Conservation (phyloP, 2,329 filamentous ascomycete species). For the Curvularia spicifera region DNA sequence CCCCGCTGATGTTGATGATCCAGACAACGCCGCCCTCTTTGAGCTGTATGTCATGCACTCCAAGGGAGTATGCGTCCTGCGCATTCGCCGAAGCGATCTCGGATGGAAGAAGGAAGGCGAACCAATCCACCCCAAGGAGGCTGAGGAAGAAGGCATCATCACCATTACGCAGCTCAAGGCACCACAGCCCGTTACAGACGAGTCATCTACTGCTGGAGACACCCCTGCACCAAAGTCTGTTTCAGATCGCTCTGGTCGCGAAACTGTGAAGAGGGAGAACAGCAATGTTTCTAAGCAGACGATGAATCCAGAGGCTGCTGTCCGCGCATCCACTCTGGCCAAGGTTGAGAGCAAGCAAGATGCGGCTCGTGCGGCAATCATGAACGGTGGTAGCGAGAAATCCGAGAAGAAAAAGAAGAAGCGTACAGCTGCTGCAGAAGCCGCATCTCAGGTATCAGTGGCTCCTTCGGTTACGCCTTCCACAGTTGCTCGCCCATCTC, state of each 20-base stretch:
- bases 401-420: constrained; percentile 71
- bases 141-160: constrained; percentile 74
- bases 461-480: constrained; percentile 16
- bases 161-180: constrained; percentile 70
- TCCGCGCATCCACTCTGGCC: constrained; percentile 50
- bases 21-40: constrained; percentile 78
- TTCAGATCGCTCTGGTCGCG: constrained; percentile 46
- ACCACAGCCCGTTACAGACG: constrained; percentile 39
- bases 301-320: constrained; percentile 48
- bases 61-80: constrained; percentile 89
- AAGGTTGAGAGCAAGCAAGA: constrained; percentile 53
- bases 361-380: constrained; percentile 48
- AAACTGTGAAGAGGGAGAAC: constrained; percentile 47
- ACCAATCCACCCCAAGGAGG: constrained; percentile 79
- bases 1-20: constrained; percentile 59
- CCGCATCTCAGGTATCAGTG: constrained; percentile 54
- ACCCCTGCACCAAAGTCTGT: constrained; percentile 43
- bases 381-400: constrained; percentile 51
- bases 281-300: constrained; percentile 43
- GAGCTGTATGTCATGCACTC: constrained; percentile 98
- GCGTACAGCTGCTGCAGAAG: constrained; percentile 55
- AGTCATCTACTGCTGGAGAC: constrained; percentile 50
- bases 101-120: constrained; percentile 93
- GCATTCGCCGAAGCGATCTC: constrained; percentile 84
- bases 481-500: constrained; percentile 12